Conservation (phyloP, 192 early-diverging fungal species). For the Backusella luteola region DNA sequence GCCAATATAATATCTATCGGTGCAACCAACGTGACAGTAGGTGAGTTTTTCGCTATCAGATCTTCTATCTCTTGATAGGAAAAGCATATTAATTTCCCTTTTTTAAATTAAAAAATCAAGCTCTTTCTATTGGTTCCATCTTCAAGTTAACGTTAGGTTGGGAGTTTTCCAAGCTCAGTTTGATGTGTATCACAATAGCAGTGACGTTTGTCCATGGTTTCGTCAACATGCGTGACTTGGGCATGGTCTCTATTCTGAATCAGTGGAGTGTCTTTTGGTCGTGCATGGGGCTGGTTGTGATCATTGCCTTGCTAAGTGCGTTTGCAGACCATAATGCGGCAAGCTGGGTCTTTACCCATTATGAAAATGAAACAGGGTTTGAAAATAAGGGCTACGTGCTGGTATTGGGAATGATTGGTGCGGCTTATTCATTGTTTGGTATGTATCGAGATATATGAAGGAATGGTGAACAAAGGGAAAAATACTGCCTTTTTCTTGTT, state of each 20-base stretch:
- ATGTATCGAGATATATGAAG: background rate
- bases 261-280: conserved; percentile 37
- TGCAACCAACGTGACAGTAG: conserved; percentile 31
- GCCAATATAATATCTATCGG: conserved; percentile 29
- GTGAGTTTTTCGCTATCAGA: conserved; percentile 4
- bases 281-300: conserved; percentile 23
- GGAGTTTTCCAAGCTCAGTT: conserved; percentile 2
- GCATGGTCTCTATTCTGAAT: conserved; percentile 19
- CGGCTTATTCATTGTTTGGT: conserved; percentile 35
- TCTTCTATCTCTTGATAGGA: background rate
- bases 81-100: background rate
- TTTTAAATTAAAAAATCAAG: conserved; percentile 9
- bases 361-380: conserved; percentile 37
- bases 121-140: conserved; percentile 27
- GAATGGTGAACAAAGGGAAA: too few relatives aligned
- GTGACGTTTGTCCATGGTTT: conserved; percentile 22
- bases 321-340: conserved; percentile 13
- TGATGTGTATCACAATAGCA: conserved; percentile 18
- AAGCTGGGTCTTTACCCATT: conserved; percentile 28
- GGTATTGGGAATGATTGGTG: conserved; percentile 31
- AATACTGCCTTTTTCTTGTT: too few relatives aligned
- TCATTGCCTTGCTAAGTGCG: conserved; percentile 12
- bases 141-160: conserved; percentile 11
- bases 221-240: conserved; percentile 23
- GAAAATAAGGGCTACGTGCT: conserved; percentile 24